A percentile compares a stretch with the other conserved stretches of the same genome.
Conservation (phyloP, 768 basidiomycete genomes). For the Tylopilus vinaceipallidus region DNA sequence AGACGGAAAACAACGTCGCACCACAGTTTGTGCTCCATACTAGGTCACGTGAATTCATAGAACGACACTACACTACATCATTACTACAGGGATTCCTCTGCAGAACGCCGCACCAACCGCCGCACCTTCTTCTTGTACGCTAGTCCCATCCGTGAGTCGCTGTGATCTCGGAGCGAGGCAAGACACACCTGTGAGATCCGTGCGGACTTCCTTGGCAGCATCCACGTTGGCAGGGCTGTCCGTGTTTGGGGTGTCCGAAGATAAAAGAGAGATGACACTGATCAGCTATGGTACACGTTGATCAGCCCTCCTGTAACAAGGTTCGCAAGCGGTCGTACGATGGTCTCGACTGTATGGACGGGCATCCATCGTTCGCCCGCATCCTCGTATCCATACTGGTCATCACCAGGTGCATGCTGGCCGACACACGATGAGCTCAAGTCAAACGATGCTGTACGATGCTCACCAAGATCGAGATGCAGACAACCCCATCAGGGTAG, state of each 20-base stretch:
- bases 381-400: slow-evolving; percentile 96
- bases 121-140: slow-evolving; percentile 97
- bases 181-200: slow-evolving; percentile 54
- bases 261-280: slow-evolving; percentile 94
- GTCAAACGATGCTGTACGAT: not conserved
- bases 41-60: slow-evolving; percentile 28
- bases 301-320: not conserved
- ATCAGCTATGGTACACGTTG: slow-evolving; percentile 60
- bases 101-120: slow-evolving; percentile 78
- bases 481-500: slow-evolving; percentile 89
- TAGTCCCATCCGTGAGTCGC: slow-evolving; percentile 31
- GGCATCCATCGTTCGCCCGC: slow-evolving; percentile 98
- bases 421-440: slow-evolving; percentile 3
- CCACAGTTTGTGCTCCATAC: not conserved
- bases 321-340: slow-evolving; percentile 49
- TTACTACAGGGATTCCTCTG: slow-evolving; percentile 83
- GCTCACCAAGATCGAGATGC: slow-evolving; percentile 90
- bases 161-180: not conserved
- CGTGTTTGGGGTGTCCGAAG: slow-evolving; percentile 85
- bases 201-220: slow-evolving; percentile 85
- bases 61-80: slow-evolving; percentile 18
- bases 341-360: slow-evolving; percentile 95
- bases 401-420: slow-evolving; percentile 93
- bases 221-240: slow-evolving; percentile 97
- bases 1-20: not conserved